phyloP scores from a whole-genome alignment of 345 rosid species.

The Anastatica hierochuntica region DNA sequence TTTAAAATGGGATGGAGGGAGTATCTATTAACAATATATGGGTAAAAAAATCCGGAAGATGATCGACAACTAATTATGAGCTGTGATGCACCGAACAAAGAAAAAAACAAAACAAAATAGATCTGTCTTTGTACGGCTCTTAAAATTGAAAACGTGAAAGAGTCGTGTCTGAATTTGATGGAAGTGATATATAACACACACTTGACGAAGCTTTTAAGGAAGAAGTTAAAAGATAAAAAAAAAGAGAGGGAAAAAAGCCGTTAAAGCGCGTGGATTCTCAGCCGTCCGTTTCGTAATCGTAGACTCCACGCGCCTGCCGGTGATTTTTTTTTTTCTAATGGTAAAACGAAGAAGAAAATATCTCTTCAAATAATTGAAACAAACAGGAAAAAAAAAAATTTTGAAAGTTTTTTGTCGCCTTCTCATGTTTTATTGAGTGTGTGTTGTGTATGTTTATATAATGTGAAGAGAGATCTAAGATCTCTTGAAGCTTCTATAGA shows the following conservation, averaged over 20 bases:
- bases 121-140: conserved; percentile 27
- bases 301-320: conserved; percentile 26
- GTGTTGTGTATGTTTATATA: conserved; percentile 10
- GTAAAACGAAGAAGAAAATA: conserved; percentile 5
- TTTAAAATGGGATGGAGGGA: no score
- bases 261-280: conserved; percentile 25
- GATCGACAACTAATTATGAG: conserved; percentile 24
- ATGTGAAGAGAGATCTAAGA: conserved; percentile 9
- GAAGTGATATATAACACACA: not conserved
- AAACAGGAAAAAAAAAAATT: not conserved
- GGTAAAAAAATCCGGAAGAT: no score
- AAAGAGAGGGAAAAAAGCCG: not conserved
- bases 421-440: not conserved
- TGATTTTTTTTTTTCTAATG: conserved; percentile 1
- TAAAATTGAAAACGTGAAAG: conserved; percentile 16
- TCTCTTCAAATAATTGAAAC: conserved; percentile 4
- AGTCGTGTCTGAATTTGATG: conserved; percentile 24
- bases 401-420: no score
- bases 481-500: conserved; percentile 8
- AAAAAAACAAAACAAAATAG: conserved; percentile 10
- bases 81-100: conserved; percentile 20
- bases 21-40: no score
- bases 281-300: conserved; percentile 19
- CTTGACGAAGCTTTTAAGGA: not conserved
- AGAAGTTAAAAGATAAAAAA: no score